Percentiles rank a stretch among this genome's conserved stretches.
These are phyloP conservation scores for Linnemannia hyalina DNA, from an alignment of 192 early-diverging fungal genomes.

Conservation along the genomic window DNA sequence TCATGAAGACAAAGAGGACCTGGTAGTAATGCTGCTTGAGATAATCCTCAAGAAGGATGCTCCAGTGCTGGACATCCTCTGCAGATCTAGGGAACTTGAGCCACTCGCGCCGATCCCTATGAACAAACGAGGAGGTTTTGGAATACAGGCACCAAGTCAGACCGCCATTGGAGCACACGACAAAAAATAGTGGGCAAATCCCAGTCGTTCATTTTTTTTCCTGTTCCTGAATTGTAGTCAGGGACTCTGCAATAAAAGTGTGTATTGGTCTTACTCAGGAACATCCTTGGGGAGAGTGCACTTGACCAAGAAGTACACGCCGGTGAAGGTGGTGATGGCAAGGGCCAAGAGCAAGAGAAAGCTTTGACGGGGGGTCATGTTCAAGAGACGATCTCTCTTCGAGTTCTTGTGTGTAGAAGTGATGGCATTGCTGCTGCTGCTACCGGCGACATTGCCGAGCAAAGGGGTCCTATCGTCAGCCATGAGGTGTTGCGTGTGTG, in stretches of 20 bases:
- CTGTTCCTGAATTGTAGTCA: too few relatives aligned
- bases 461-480: constrained; percentile 40
- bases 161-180: background rate
- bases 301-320: constrained; percentile 38
- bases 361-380: constrained; percentile 44
- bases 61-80: constrained; percentile 60
- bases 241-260: too few relatives aligned
- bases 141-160: background rate
- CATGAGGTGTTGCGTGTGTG: background rate
- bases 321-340: constrained; percentile 5
- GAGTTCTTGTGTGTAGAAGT: constrained; percentile 1
- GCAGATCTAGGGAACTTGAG: constrained; percentile 63
- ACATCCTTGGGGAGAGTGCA: constrained; percentile 41
- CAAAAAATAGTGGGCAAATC: too few relatives aligned
- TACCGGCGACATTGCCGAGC: constrained; percentile 27
- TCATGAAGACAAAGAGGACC: constrained; percentile 59
- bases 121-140: background rate
- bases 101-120: constrained; percentile 57
- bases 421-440: constrained; percentile 7
- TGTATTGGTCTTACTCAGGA: constrained; percentile 22
- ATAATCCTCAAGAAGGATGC: constrained; percentile 58
- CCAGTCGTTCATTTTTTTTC: too few relatives aligned
- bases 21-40: constrained; percentile 60
- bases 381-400: constrained; percentile 21
- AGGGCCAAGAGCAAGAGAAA: constrained; percentile 25